Evolutionary conservation across 345 rosid species (phyloP).

Genomic region (Salix caprea): DNA sequence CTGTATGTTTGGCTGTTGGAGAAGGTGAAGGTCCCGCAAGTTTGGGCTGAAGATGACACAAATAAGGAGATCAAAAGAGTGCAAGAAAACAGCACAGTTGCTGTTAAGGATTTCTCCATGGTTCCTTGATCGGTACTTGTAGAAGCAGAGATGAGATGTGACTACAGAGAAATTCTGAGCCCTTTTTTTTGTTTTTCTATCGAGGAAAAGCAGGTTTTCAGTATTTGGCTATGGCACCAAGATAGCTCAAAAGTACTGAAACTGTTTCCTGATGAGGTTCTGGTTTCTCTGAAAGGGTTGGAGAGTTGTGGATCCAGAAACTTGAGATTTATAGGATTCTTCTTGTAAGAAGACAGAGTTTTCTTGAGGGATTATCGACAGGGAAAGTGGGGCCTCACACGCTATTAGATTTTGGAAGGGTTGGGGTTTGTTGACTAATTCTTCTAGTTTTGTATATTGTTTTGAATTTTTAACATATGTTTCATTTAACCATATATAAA

Average conservation of each 20-base stretch:
- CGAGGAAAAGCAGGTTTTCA: background rate
- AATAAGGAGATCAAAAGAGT: background rate
- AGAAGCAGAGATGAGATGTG: background rate
- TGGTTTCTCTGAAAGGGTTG: background rate
- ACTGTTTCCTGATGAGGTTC: background rate
- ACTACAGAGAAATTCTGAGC: background rate
- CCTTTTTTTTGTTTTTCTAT: background rate
- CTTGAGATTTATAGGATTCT: background rate
- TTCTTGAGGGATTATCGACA: background rate
- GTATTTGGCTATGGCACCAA: background rate
- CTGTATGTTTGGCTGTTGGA: slow-evolving; percentile 18
- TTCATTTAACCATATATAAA: background rate
- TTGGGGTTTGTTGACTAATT: background rate
- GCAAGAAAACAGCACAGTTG: background rate
- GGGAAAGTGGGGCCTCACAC: background rate
- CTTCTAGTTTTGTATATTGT: background rate
- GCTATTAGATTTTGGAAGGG: background rate
- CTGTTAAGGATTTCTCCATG: background rate
- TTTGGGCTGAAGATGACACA: slow-evolving; percentile 26
- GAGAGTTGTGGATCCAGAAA: background rate
- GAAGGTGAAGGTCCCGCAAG: slow-evolving; percentile 39
- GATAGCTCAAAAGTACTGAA: background rate
- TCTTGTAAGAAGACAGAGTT: background rate
- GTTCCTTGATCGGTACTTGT: background rate
- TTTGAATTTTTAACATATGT: too few relatives aligned